Evolutionary conservation across 2,329 filamentous ascomycete species (phyloP), one percentile per base, ranked within the genome.

Genomic region (Nemania sp.): DNA sequence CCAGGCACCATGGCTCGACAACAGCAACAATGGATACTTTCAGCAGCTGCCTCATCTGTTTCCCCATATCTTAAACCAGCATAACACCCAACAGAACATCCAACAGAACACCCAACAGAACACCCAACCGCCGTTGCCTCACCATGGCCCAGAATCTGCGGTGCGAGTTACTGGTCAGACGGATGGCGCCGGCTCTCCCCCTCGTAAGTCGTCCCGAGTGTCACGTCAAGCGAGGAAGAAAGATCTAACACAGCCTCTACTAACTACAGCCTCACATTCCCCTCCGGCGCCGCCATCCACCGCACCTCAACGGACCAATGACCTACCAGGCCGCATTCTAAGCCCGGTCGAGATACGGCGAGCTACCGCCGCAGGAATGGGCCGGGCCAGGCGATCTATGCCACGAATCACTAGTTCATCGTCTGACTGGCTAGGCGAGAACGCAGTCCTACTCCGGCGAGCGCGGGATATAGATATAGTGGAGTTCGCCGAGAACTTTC

Each of bases 311-410:
- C 53, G 45, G n/a, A 44, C 15, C 12, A 50, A 41, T 20, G 48
- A 59, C 20, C 46, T 48, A 28, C 6, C 49, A 6, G 23, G 3
- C 14, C 56, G 45, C 22, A 56, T 54, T 8, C 15, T 36, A 7
- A 59, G 40, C 26, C 54, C 56, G 14, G 54, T 57, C 9, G 49
- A 56, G 9, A 57, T 59, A 54, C 53, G 53, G 22, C 53, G 56
- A 17, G 49, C 42, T 19, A 47, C 53, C 5, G 33, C 33, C 15
- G 45, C 48, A 4, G 48, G 43, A 6, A 49, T 52, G 28, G 41
- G 26, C 24, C 52, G 52, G 42, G 17, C 52, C 33, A 56, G 56
- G 26, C 48, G 56, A 39, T 20, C 44, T 23, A 39, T 49, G 31
- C 24, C 52, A 14, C 56, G 56, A 34, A 42, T 39, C 15, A 17